A percentile compares a stretch with the other conserved stretches of the same genome.
Conservation (phyloP, 2,329 filamentous ascomycete species). For the Aquanectria penicillioides region DNA sequence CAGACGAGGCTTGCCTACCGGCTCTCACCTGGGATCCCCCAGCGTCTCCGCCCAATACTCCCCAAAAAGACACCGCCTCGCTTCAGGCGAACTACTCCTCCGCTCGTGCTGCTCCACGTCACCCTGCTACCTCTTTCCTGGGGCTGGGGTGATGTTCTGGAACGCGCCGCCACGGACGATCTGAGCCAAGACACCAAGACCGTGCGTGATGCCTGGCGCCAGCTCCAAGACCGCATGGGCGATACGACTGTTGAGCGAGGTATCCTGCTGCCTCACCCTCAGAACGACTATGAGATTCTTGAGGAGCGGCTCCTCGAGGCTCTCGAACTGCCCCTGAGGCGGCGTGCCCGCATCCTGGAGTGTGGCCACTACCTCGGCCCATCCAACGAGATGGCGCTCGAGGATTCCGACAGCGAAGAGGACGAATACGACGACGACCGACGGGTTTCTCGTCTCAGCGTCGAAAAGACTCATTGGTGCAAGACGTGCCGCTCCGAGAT, state of each 20-base stretch:
- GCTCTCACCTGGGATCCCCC: conserved; percentile 68
- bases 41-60: conserved; percentile 62
- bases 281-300: conserved; percentile 81
- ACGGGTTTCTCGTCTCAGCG: conserved; percentile 29
- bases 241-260: conserved; percentile 80
- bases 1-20: conserved; percentile 60
- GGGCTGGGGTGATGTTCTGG: conserved; percentile 68
- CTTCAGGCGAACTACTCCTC: conserved; percentile 67
- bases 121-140: conserved; percentile 78
- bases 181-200: conserved; percentile 58
- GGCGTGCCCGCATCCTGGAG: conserved; percentile 75
- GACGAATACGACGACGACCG: conserved; percentile 49
- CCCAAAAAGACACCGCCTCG: conserved; percentile 67
- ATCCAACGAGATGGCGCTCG: conserved; percentile 58
- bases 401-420: conserved; percentile 59
- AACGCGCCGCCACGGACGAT: conserved; percentile 52
- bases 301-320: conserved; percentile 82
- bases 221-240: conserved; percentile 75
- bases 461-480: conserved; percentile 63
- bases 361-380: conserved; percentile 81
- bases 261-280: conserved; percentile 79
- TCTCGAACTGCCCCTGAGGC: conserved; percentile 72
- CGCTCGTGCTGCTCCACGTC: conserved; percentile 81
- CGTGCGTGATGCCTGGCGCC: conserved; percentile 71
- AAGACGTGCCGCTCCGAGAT: conserved; percentile 65